Percentiles rank a stretch among this genome's conserved stretches.
Conservation (phyloP, 805 yeast species). For the Kluyveromyces starmeri region DNA sequence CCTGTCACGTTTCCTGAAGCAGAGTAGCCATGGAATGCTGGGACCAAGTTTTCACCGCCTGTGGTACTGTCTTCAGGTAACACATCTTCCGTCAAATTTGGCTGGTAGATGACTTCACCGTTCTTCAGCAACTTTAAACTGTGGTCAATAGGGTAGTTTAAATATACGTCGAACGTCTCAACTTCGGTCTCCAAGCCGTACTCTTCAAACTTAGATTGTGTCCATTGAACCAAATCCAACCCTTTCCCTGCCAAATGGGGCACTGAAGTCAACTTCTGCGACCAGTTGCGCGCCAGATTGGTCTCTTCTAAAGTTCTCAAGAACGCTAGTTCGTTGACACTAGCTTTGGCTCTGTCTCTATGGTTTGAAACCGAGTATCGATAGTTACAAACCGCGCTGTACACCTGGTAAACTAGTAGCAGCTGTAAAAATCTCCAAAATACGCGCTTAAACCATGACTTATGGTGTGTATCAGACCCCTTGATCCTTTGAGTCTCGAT, state of each 20-base stretch:
- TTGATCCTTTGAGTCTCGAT: not conserved
- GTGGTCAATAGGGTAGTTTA: conserved; percentile 55
- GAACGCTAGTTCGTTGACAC: conserved; percentile 12
- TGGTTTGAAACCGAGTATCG: not conserved
- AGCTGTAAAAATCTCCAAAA: not conserved
- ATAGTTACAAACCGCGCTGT: not conserved
- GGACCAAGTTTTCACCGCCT: conserved; percentile 39
- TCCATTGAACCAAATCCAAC: conserved; percentile 45
- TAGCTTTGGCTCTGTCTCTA: not conserved
- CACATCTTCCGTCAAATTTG: conserved; percentile 45
- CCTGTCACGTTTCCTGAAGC: conserved; percentile 71
- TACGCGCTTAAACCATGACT: not conserved
- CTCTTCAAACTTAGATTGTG: conserved; percentile 46
- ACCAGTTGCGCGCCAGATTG: conserved; percentile 44
- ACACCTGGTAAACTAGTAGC: not conserved
- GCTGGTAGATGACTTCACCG: conserved; percentile 32
- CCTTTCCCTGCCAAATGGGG: conserved; percentile 55
- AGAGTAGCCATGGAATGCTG: conserved; percentile 70
- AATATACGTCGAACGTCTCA: conserved; percentile 51
- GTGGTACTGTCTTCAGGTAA: conserved; percentile 43
- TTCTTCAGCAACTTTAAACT: conserved; percentile 35
- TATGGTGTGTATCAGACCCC: not conserved
- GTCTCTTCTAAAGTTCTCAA: conserved; percentile 18
- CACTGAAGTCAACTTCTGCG: conserved; percentile 39
- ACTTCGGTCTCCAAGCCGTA: conserved; percentile 48